Evolutionary conservation across 2,329 filamentous ascomycete genomes (phyloP), one percentile per base, ranked within the genome.

Genomic region (Pseudogymnoascus sp.): DNA sequence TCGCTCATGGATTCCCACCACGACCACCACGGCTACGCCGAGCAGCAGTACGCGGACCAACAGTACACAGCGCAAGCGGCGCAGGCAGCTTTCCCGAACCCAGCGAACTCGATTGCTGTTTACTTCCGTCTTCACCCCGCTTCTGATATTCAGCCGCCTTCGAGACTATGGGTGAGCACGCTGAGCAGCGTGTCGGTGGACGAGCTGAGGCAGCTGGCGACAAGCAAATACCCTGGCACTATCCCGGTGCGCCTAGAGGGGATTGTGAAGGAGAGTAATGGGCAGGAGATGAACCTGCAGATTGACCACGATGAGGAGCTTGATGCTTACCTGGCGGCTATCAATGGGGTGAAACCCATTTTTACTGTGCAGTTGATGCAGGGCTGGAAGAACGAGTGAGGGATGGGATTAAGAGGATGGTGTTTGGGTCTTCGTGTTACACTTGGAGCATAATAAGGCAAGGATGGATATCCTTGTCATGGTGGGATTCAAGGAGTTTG

Each of bases 281-380:
- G 71, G 7, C 80, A 80, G 60, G 88, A 90, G 70, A 78, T 89
- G 49, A 78, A 78, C 14, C 82, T 90, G 69, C 76, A 80, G 63
- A 87, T 93, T 68, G 86, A 87, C 62, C 81, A 86, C 42, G 88
- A 93, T 68, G 83, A 85, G 66, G 89, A 93, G 75, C 73, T 95
- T 66, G 82, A 82, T 64, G 87, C 87, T 0, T 93, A 93, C 74
- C 74, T 95, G 67, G 79, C 82, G 56, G 87, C 90, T 25, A 71
- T 72, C 23, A 64, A 64, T 31, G 70, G 70, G 5, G 68, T 72
- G 1, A 74, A 74, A 66, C 71, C 72, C 7, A 69, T 69, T 4
- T 74, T 74, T 59, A 64, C 66, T 21, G 71, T 73, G 18, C 70
- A 73, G 56, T 63, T 74, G 38, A 66, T 73, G 31, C 59, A 61